A percentile compares a stretch with the other conserved stretches of the same genome.
These are phyloP conservation scores for Clavispora santaluciae DNA, from an alignment of 805 yeast genomes.

Conservation along the genomic window DNA sequence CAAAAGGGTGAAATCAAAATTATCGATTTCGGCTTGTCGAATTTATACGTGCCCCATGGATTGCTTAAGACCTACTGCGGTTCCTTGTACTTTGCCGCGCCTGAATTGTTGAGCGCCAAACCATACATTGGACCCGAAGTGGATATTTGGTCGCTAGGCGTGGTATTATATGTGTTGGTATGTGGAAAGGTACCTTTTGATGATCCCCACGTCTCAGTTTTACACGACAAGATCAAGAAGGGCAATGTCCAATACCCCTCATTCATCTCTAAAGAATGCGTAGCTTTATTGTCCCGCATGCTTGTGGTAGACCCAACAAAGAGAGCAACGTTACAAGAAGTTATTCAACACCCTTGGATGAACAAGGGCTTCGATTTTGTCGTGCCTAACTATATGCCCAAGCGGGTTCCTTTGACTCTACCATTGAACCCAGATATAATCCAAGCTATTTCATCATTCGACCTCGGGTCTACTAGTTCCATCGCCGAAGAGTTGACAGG, in stretches of 20 bases:
- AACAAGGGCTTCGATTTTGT: conserved; percentile 74
- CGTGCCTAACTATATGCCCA: conserved; percentile 69
- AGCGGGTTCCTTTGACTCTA: conserved; percentile 64
- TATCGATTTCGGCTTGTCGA: conserved; percentile 94
- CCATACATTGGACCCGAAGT: conserved; percentile 97
- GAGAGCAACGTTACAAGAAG: conserved; percentile 76
- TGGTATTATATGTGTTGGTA: conserved; percentile 87
- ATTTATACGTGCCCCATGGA: conserved; percentile 66
- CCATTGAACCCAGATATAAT: conserved; percentile 69
- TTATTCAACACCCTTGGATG: conserved; percentile 94
- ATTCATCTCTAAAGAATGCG: conserved; percentile 73
- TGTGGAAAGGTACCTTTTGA: conserved; percentile 99
- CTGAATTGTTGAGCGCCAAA: conserved; percentile 86
- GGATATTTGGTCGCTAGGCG: conserved; percentile 98
- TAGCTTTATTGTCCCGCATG: conserved; percentile 79
- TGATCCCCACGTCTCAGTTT: conserved; percentile 84
- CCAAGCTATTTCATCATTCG: conserved; percentile 70
- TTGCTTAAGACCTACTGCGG: conserved; percentile 94
- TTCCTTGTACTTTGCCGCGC: conserved; percentile 96
- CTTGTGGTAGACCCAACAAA: conserved; percentile 82
- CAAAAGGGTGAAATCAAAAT: conserved; percentile 91
- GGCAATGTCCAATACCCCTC: conserved; percentile 91
- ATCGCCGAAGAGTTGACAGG: conserved; percentile 51
- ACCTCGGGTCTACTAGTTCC: conserved; percentile 66
- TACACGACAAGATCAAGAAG: conserved; percentile 89